Percentiles rank a stretch among this genome's conserved stretches.
phyloP scores from a whole-genome alignment of 2,329 filamentous ascomycete genomes.

The Fusarium palustre region DNA sequence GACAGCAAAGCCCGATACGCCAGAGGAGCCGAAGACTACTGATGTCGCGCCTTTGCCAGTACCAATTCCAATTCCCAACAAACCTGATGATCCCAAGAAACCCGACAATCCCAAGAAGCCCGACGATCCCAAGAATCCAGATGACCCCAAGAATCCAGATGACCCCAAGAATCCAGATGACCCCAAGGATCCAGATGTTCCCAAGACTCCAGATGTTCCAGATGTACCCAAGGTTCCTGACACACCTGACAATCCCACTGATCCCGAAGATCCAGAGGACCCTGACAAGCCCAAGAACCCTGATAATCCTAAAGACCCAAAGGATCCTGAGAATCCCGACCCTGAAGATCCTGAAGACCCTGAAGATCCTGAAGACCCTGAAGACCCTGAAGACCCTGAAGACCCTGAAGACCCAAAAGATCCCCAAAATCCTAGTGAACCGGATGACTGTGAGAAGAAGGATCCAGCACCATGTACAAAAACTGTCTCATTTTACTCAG shows the following conservation, averaged over 20 bases:
- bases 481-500: conserved; percentile 1
- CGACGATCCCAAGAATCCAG: background rate
- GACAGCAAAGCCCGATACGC: background rate
- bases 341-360: background rate
- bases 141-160: background rate
- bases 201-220: background rate
- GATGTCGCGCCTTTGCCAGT: background rate
- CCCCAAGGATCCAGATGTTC: background rate
- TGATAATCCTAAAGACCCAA: background rate
- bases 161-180: too few species aligned
- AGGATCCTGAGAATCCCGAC: background rate
- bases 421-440: background rate
- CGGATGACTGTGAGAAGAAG: conserved; percentile 2
- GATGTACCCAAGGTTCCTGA: background rate
- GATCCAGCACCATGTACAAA: background rate
- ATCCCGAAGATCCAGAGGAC: background rate
- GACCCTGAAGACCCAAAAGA: background rate
- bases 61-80: background rate
- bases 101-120: background rate
- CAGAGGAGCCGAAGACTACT: background rate
- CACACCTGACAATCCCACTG: background rate
- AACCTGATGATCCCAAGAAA: background rate
- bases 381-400: background rate
- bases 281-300: background rate
- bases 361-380: background rate